Evolutionary conservation across 2,329 filamentous ascomycete genomes (phyloP).

Genomic region (Ilyonectria sp.): DNA sequence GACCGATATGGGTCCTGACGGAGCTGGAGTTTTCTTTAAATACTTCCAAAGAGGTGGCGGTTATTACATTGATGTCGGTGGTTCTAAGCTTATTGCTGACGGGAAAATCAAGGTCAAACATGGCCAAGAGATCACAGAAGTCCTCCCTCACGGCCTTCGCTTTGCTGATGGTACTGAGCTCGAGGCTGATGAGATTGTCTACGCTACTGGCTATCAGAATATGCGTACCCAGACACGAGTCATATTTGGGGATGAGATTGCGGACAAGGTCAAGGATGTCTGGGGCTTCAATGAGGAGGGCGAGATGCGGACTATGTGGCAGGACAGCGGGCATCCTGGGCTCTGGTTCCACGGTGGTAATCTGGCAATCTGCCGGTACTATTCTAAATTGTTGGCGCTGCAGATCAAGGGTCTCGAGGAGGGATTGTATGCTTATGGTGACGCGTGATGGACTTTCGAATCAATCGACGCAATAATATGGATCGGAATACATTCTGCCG

Average conservation of each 20-base stretch:
- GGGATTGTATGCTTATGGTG: slow-evolving; percentile 47
- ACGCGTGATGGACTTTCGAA: too few relatives aligned
- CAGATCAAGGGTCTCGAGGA: slow-evolving; percentile 64
- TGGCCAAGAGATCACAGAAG: slow-evolving; percentile 66
- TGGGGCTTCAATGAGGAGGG: slow-evolving; percentile 74
- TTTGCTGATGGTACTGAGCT: slow-evolving; percentile 70
- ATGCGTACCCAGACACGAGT: slow-evolving; percentile 75
- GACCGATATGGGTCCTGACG: slow-evolving; percentile 70
- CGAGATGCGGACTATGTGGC: slow-evolving; percentile 71
- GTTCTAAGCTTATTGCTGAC: slow-evolving; percentile 71
- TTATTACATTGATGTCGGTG: slow-evolving; percentile 80
- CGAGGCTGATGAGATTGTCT: slow-evolving; percentile 74
- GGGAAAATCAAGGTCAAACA: slow-evolving; percentile 76
- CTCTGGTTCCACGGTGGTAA: slow-evolving; percentile 79
- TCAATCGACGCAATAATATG: too few relatives aligned
- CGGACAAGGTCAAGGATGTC: slow-evolving; percentile 70
- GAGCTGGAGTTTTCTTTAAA: slow-evolving; percentile 71
- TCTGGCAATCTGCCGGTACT: slow-evolving; percentile 74
- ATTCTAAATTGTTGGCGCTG: slow-evolving; percentile 67
- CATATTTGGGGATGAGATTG: slow-evolving; percentile 75
- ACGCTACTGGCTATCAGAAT: slow-evolving; percentile 77
- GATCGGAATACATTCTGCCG: too few relatives aligned
- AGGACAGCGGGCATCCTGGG: slow-evolving; percentile 71
- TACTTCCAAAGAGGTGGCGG: slow-evolving; percentile 77
- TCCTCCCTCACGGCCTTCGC: slow-evolving; percentile 61